Conservation (phyloP, 2,329 filamentous ascomycete genomes). For the Ophiostoma ips region DNA sequence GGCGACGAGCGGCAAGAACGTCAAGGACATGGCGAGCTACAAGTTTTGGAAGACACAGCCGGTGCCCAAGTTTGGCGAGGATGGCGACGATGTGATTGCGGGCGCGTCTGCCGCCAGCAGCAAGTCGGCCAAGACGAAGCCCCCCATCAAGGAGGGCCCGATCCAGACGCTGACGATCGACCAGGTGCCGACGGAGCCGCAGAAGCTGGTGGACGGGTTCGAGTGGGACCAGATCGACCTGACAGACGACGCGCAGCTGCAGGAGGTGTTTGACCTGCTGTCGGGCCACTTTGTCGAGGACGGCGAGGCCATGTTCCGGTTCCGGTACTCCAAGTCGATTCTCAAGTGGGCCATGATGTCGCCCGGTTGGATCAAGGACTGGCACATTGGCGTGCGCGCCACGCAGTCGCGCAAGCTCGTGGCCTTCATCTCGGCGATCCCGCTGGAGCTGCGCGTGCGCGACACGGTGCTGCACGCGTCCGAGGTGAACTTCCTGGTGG, state of each 20-base stretch:
- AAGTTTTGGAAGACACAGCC: constrained; percentile 99
- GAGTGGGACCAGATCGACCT: constrained; percentile 92
- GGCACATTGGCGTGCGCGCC: constrained; percentile 89
- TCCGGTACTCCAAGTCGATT: constrained; percentile 85
- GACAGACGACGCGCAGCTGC: constrained; percentile 59
- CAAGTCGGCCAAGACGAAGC: constrained; percentile 29
- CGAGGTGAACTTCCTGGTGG: constrained; percentile 96
- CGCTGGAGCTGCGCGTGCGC: constrained; percentile 68
- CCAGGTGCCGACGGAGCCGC: constrained; percentile 63
- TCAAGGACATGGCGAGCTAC: constrained; percentile 92
- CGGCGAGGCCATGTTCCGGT: constrained; percentile 91
- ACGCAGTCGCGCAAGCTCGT: constrained; percentile 74
- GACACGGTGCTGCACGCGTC: constrained; percentile 61
- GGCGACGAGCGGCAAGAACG: constrained; percentile 70
- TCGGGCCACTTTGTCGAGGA: constrained; percentile 96
- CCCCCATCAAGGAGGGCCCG: constrained; percentile 61
- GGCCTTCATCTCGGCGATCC: constrained; percentile 90
- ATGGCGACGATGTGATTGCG: constrained; percentile 21
- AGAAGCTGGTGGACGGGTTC: constrained; percentile 65
- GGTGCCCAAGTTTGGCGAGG: constrained; percentile 63
- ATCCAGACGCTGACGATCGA: constrained; percentile 70
- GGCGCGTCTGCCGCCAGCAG: constrained; percentile 16
- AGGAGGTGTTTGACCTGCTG: constrained; percentile 84
- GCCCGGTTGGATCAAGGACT: constrained; percentile 84
- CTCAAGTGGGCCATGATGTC: constrained; percentile 91